phyloP scores from a whole-genome alignment of 176 grass and related monocot genomes.

The Bolboschoenus planiculmis region DNA sequence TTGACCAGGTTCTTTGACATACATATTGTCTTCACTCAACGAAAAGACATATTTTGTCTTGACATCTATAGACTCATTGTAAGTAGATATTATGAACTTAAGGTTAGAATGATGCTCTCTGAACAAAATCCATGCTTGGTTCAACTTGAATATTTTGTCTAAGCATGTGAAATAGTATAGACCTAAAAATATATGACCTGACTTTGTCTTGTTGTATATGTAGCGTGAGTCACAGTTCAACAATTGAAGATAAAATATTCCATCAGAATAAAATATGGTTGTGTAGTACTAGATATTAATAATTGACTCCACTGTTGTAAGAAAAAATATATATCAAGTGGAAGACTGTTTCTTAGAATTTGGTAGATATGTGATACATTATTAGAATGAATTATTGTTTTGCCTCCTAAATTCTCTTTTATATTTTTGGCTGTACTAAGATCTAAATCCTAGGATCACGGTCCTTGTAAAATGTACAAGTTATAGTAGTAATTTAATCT shows the following conservation, averaged over 20 bases:
- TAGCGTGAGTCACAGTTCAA: not conserved
- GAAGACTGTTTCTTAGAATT: not conserved
- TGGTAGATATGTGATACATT: not conserved
- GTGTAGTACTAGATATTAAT: not conserved
- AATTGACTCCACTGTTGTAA: too few relatives aligned
- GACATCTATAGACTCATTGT: too few relatives aligned
- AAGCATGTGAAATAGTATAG: too few relatives aligned
- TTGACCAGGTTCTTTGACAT: too few relatives aligned
- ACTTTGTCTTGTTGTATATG: not conserved
- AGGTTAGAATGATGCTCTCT: too few relatives aligned
- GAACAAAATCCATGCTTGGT: too few relatives aligned
- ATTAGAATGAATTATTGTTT: not conserved
- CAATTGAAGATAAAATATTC: not conserved
- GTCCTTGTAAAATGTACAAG: not conserved
- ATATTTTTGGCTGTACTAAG: not conserved
- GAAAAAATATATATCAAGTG: not conserved
- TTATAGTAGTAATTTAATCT: not conserved
- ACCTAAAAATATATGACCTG: not conserved
- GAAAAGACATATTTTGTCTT: too few relatives aligned
- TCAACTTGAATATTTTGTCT: too few relatives aligned
- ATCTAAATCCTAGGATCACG: not conserved
- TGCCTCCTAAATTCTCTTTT: not conserved
- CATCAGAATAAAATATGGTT: not conserved
- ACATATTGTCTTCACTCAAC: too few relatives aligned
- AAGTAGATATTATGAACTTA: too few relatives aligned